phyloP scores from a whole-genome alignment of 2,329 filamentous ascomycete species.

The Thielaviopsis ethacetica region DNA sequence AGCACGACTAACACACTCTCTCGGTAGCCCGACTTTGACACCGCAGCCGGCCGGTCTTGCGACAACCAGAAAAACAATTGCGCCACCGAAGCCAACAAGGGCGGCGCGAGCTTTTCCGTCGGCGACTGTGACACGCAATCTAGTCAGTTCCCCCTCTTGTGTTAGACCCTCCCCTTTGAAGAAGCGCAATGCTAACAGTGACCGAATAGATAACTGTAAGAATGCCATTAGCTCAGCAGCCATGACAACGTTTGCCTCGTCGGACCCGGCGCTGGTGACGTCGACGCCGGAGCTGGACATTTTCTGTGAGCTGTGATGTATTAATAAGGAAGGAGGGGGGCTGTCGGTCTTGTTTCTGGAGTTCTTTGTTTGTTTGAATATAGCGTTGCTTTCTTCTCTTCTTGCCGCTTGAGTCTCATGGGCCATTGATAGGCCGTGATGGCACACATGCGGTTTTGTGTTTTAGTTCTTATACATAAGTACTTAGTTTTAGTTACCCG shows the following conservation, averaged over 20 bases:
- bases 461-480: neutral
- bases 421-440: neutral
- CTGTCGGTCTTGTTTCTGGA: neutral
- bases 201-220: constrained; percentile 24
- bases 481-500: neutral
- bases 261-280: constrained; percentile 20
- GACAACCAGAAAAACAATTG: constrained; percentile 34
- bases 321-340: neutral
- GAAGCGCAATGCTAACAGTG: neutral
- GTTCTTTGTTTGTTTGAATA: neutral
- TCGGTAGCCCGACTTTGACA: constrained; percentile 24
- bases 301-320: constrained; percentile 26
- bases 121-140: constrained; percentile 29
- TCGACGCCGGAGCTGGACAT: constrained; percentile 28
- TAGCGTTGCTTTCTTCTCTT: neutral
- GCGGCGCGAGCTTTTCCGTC: constrained; percentile 21
- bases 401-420: neutral
- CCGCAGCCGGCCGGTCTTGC: constrained; percentile 28
- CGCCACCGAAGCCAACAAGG: constrained; percentile 25
- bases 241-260: constrained; percentile 12
- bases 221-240: constrained; percentile 11
- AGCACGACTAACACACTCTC: neutral
- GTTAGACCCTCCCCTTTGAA: neutral
- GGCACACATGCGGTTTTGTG: neutral
- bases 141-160: constrained; percentile 20